Evolutionary conservation across 192 early-diverging fungal genomes (phyloP).

Genomic region (Backusella macrospora): DNA sequence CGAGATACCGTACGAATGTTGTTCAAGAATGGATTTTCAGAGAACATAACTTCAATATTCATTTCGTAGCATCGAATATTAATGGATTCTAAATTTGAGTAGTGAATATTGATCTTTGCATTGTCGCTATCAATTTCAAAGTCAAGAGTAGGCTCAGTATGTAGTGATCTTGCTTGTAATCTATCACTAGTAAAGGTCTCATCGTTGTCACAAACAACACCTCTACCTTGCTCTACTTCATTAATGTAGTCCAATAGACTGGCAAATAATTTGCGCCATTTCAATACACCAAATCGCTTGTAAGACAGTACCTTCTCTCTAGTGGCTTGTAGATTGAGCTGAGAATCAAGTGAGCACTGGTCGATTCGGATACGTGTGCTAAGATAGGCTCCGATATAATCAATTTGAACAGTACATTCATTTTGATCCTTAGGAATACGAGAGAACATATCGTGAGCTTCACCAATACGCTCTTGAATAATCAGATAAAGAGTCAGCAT

Average conservation of each 20-base stretch:
- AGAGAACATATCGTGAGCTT: constrained; percentile 32
- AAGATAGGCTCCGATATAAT: constrained; percentile 52
- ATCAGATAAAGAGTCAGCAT: constrained; percentile 46
- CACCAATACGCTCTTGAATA: constrained; percentile 49
- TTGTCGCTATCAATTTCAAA: constrained; percentile 37
- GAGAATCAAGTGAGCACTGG: not conserved
- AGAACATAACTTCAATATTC: constrained; percentile 55
- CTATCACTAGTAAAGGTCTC: not conserved
- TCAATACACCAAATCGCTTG: constrained; percentile 40
- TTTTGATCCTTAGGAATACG: constrained; percentile 21
- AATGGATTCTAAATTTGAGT: constrained; percentile 39
- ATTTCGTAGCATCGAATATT: constrained; percentile 48
- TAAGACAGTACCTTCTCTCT: constrained; percentile 38
- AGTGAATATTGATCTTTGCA: constrained; percentile 32
- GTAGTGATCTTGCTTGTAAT: constrained; percentile 20
- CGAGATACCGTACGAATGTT: constrained; percentile 8
- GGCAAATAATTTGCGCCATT: constrained; percentile 46
- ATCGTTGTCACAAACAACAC: not conserved
- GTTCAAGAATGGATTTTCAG: constrained; percentile 43
- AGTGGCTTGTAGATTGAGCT: constrained; percentile 26
- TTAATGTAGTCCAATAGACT: constrained; percentile 42
- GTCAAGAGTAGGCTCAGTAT: constrained; percentile 41
- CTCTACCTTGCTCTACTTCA: constrained; percentile 27
- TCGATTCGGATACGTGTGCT: constrained; percentile 41
- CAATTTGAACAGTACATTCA: constrained; percentile 41